Base-by-base conservation (phyloP, 2,329 filamentous ascomycete genomes). In the Fusarium sp. region DNA sequence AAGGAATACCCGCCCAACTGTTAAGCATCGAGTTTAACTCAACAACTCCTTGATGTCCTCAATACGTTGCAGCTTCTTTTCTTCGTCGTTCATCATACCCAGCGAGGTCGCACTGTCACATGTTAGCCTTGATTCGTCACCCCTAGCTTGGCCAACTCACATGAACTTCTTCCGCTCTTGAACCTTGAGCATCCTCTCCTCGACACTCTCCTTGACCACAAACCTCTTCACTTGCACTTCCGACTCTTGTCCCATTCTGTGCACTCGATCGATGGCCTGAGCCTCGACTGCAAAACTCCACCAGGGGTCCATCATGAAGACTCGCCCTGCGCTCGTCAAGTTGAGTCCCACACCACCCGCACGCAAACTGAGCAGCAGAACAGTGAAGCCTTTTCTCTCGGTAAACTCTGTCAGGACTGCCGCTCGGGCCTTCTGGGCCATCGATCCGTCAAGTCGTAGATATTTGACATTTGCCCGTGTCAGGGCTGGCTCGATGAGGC, bases 251-350 rank as follows among this genome's bases (percentile, higher is more conserved):
- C 97, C 97, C 94, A 99, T 98, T 10, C 97, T 91, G 85, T 99
- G 97, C 36, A 99, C 95, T 1, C 97, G 94, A 85, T 99, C 97
- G 79, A 99, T 98, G 10, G 97, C 97, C 83, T 99, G 97, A 6
- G 95, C 95, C 84, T 99, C 97, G 14, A 98, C 92, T 0, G 97
- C 95, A 83, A 96, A 99, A 80, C 94, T 97, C 97, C 97, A 99
- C 97, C 97, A 99, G 0, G 97, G 97, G 82, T 99, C 97, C 97
- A 99, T 98, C 94, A 99, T 97, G 85, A 93, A 99, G 6, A 99
- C 97, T 63, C 94, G 88, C 73, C 92, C 94, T 7, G 97, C 97
- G 75, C 92, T 92, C 0, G 96, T 98, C 70, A 99, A 84, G 80
- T 99, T 99, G 50, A 99, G 87, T 0, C 97, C 97, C 0, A 99